Conservation (phyloP, 2,329 filamentous ascomycete species). For the Sporothrix euskadiensis region DNA sequence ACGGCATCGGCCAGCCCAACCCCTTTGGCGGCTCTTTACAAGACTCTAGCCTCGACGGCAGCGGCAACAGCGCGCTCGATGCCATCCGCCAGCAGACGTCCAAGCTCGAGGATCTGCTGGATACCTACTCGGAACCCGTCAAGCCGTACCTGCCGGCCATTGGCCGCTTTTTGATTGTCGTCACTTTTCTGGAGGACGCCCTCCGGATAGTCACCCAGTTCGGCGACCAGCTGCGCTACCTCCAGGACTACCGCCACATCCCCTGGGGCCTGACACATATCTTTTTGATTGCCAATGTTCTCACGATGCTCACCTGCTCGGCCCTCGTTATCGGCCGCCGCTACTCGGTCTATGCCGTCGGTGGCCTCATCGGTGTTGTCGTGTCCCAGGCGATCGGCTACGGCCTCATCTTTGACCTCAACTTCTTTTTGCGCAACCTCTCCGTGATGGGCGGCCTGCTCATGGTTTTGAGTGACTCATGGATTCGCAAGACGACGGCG, state of each 20-base stretch:
- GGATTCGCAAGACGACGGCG: slow-evolving; percentile 96
- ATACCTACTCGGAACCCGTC: slow-evolving; percentile 82
- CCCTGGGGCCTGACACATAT: slow-evolving; percentile 84
- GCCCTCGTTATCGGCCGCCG: slow-evolving; percentile 86
- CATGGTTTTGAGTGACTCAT: slow-evolving; percentile 97
- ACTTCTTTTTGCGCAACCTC: slow-evolving; percentile 99
- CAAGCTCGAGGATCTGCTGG: slow-evolving; percentile 95
- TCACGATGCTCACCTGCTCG: slow-evolving; percentile 83
- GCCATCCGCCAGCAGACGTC: slow-evolving; percentile 90
- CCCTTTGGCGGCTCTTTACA: slow-evolving; percentile 64
- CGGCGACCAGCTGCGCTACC: slow-evolving; percentile 89
- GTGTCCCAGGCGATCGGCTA: slow-evolving; percentile 93
- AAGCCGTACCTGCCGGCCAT: slow-evolving; percentile 98
- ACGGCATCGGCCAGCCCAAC: slow-evolving; percentile 76
- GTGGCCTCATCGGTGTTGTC: slow-evolving; percentile 85
- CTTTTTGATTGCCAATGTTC: slow-evolving; percentile 87
- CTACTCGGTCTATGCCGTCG: slow-evolving; percentile 89
- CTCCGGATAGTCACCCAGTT: slow-evolving; percentile 97
- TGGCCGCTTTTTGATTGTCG: slow-evolving; percentile 95
- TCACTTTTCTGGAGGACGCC: slow-evolving; percentile 96
- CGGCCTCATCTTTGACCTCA: slow-evolving; percentile 96
- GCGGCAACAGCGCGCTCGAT: slow-evolving; percentile 79
- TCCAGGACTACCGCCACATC: slow-evolving; percentile 89
- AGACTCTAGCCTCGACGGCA: slow-evolving; percentile 52
- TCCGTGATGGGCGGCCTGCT: slow-evolving; percentile 95